Evolutionary conservation across 345 rosid species (phyloP).

Genomic region (Clausena lansium): DNA sequence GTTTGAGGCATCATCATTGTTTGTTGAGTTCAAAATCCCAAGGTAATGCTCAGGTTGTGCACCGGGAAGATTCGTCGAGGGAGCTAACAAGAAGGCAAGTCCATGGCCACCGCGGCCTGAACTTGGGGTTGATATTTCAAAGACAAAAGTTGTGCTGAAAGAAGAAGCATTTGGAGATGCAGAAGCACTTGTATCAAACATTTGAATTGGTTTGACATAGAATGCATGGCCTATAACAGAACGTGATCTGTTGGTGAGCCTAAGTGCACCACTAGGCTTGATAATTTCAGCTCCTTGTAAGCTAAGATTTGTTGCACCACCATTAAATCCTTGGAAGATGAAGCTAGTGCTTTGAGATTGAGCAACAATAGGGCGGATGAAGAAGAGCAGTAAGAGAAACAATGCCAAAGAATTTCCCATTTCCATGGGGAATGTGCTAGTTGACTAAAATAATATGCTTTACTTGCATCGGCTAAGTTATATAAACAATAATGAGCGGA

Average conservation of each 20-base stretch:
- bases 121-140: constrained; percentile 32
- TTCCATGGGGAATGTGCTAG: background rate
- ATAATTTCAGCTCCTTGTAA: constrained; percentile 29
- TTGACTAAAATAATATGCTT: background rate
- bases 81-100: constrained; percentile 51
- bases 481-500: background rate
- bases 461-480: background rate
- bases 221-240: constrained; percentile 50
- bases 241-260: constrained; percentile 41
- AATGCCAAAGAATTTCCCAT: background rate
- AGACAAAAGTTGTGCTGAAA: constrained; percentile 53
- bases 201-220: constrained; percentile 28
- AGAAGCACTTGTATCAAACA: constrained; percentile 17
- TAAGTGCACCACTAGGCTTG: constrained; percentile 33
- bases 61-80: constrained; percentile 32
- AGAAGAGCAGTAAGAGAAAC: constrained; percentile 7
- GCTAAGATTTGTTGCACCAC: background rate
- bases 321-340: constrained; percentile 45
- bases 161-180: constrained; percentile 22
- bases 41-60: constrained; percentile 38
- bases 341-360: constrained; percentile 22
- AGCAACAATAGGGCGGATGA: constrained; percentile 1
- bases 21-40: constrained; percentile 39
- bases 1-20: constrained; percentile 15
- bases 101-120: constrained; percentile 52